Base-by-base conservation (phyloP, 495 filamentous ascomycete genomes). In the Lineolata rhizophorae region DNA sequence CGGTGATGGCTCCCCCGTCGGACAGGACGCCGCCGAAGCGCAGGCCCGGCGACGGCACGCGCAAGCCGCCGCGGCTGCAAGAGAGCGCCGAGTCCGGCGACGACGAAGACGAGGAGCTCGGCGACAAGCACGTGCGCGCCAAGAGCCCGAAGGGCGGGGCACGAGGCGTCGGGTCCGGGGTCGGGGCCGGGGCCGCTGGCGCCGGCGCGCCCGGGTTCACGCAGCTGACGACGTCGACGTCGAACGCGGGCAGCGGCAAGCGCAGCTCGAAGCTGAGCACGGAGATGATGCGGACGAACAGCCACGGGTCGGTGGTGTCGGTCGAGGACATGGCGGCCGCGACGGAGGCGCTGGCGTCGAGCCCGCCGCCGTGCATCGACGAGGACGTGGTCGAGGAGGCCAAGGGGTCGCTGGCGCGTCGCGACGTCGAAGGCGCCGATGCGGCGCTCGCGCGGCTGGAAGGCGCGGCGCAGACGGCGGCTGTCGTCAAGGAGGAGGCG, bases 261-360 rank as follows among this genome's bases (percentile, higher is more conserved):
- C 19, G 72, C 62, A 40, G 39, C 18, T 90, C 80, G 2, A 92
- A 91, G 48, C 64, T 93, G 1, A 78, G 79, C 2, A 79, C 74
- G 22, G 83, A 93, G 52, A 92, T 93, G 83, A 83, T 92, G 79
- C 68, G 83, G 13, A 90, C 81, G 15, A 90, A 91, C 49, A 87
- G 79, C 36, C 72, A 80, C 35, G 83, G 83, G 17, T 91, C 82
- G 45, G 67, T 90, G 24, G 68, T 77, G 19, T 55, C 51, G 12
- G 42, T 49, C 10, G 53, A 56, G 22, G 53, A 56, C 15, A 18
- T 56, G 13, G 26, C 37, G 5, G 27, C n/a, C n/a, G n/a, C 22
- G 8, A 19, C 35, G 14, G 43, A 49, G 9, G 28, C 39, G 5
- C 30, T 49, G 2, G 33, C 40, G 8, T 40, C 41, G 3, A 39